Evolutionary conservation across 2,329 filamentous ascomycete genomes (phyloP).

Genomic region (Talaromyces sp.): DNA sequence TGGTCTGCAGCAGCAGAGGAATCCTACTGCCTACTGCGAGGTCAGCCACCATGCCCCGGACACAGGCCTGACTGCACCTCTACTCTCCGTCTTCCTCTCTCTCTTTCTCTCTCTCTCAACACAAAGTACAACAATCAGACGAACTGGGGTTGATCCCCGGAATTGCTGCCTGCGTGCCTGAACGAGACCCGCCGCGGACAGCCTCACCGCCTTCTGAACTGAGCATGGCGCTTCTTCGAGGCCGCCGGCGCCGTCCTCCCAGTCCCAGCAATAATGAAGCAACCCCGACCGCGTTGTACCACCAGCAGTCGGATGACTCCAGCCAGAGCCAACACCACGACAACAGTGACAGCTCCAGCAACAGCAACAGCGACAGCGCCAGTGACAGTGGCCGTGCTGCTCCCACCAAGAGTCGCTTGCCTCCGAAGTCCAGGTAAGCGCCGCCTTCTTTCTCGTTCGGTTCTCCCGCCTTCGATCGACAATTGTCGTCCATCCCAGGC

Average conservation of each 20-base stretch:
- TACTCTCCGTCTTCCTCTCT: not conserved
- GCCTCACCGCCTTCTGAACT: not conserved
- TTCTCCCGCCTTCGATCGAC: not conserved
- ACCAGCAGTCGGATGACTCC: conserved; percentile 12
- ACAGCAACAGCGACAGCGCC: not conserved
- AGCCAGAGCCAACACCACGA: not conserved
- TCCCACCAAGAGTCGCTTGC: conserved; percentile 1
- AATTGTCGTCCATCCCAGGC: not conserved
- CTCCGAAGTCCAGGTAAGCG: conserved; percentile 10
- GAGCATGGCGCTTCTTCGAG: not conserved
- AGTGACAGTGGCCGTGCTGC: conserved; percentile 8
- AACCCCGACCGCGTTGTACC: conserved; percentile 13
- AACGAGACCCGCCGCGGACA: not conserved
- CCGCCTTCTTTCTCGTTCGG: not conserved
- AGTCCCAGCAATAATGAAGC: not conserved
- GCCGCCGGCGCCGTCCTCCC: not conserved
- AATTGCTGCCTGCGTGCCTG: not conserved
- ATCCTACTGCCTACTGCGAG: not conserved
- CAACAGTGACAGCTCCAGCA: not conserved
- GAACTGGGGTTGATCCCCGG: not conserved
- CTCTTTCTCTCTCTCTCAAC: not conserved
- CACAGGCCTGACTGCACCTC: not conserved
- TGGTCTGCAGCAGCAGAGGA: not conserved
- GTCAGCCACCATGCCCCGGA: not conserved
- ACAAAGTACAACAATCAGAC: not conserved